Evolutionary conservation across 2,329 filamentous ascomycete species (phyloP).

Genomic region (Venturia oleaginea): DNA sequence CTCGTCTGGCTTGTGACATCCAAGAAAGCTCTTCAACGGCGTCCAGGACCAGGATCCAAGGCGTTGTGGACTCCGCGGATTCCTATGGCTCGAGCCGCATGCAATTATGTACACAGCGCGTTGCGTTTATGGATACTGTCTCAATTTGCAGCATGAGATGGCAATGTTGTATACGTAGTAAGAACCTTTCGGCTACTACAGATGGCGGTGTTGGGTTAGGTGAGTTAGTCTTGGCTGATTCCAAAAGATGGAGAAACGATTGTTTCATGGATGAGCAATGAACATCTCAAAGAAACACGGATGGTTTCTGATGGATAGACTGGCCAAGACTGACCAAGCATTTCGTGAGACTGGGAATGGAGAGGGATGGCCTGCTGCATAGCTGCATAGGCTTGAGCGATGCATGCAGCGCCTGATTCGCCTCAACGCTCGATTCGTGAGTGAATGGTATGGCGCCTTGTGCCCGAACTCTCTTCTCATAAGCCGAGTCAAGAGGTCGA

Average conservation of each 20-base stretch:
- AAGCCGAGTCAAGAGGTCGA: neutral
- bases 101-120: neutral
- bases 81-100: neutral
- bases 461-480: neutral
- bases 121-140: neutral
- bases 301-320: neutral
- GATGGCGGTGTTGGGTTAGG: slow-evolving; percentile 3
- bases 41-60: neutral
- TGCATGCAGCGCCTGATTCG: neutral
- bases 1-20: neutral
- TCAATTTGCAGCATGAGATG: neutral
- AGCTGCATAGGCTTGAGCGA: neutral
- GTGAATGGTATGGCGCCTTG: neutral
- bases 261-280: slow-evolving; percentile 1
- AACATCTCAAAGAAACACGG: slow-evolving; percentile 1
- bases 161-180: neutral
- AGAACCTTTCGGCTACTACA: neutral
- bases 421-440: neutral
- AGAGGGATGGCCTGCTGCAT: neutral
- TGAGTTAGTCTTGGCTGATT: neutral
- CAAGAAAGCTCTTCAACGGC: neutral
- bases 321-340: neutral
- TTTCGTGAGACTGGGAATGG: neutral
- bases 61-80: neutral
- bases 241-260: neutral